phyloP scores from a whole-genome alignment of 257 asterid genomes.

The Primulina eburnea region DNA sequence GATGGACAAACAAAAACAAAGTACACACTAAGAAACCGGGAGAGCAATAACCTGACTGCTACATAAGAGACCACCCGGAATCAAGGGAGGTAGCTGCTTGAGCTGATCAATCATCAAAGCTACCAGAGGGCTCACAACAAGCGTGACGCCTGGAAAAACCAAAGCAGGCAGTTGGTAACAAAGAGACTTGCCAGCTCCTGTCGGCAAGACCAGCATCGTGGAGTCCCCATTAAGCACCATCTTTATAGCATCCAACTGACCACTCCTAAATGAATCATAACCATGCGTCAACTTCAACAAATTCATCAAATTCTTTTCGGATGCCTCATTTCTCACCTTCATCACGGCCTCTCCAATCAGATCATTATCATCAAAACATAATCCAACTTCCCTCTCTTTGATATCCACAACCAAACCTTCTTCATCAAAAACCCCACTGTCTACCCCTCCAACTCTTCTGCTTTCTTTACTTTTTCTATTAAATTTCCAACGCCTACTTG shows the following conservation, averaged over 20 bases:
- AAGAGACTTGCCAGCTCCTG: constrained; percentile 90
- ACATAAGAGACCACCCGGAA: constrained; percentile 75
- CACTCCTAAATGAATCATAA: constrained; percentile 74
- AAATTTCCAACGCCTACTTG: constrained; percentile 40
- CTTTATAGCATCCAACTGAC: constrained; percentile 85
- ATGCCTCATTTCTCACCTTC: constrained; percentile 64
- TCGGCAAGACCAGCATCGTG: constrained; percentile 86
- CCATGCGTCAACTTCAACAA: constrained; percentile 78
- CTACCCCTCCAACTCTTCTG: constrained; percentile 39
- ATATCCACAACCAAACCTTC: constrained; percentile 51
- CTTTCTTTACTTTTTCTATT: constrained; percentile 37
- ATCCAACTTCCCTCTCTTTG: constrained; percentile 33
- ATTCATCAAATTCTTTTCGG: constrained; percentile 64
- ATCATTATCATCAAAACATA: constrained; percentile 27
- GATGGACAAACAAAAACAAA: not conserved
- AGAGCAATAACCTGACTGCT: constrained; percentile 74
- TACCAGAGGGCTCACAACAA: constrained; percentile 88
- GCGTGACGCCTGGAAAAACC: constrained; percentile 70
- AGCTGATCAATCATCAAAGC: constrained; percentile 98
- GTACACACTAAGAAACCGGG: constrained; percentile 12
- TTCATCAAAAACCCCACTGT: constrained; percentile 44
- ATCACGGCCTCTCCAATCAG: constrained; percentile 62
- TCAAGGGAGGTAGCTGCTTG: constrained; percentile 70
- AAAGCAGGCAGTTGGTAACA: constrained; percentile 90
- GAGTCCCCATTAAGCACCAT: constrained; percentile 77